Percentiles rank a stretch among this genome's conserved stretches.
phyloP scores from a whole-genome alignment of 139 green algal species.

The Coelastrella sp. region DNA sequence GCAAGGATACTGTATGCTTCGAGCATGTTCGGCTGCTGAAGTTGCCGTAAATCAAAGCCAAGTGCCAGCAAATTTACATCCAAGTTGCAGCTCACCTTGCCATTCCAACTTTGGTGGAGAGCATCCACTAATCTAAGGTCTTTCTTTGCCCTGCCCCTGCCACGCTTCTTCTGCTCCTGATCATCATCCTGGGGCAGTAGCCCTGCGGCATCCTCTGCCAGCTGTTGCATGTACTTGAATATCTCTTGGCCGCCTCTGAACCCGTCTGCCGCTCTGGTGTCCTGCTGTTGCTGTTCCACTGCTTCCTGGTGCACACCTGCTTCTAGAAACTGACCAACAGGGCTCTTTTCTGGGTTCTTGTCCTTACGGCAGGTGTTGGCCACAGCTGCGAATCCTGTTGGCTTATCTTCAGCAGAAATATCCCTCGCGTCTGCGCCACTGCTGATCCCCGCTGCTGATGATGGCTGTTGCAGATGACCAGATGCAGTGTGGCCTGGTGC shows the following conservation, averaged over 20 bases:
- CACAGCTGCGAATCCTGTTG: neutral
- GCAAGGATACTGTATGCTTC: too few species aligned
- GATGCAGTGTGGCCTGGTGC: too few species aligned
- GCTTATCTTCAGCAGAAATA: too few species aligned
- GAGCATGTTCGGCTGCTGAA: too few species aligned
- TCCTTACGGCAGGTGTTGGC: neutral
- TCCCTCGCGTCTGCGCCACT: too few species aligned
- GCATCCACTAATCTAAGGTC: constrained; percentile 37
- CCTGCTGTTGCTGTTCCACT: neutral
- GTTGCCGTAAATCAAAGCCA: too few species aligned
- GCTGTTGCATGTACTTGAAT: constrained; percentile 41
- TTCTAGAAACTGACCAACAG: neutral
- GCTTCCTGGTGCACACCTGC: neutral
- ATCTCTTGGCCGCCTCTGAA: constrained; percentile 17
- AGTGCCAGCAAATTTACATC: too few species aligned
- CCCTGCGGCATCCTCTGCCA: constrained; percentile 36
- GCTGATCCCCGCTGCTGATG: neutral
- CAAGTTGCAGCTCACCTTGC: constrained; percentile 27
- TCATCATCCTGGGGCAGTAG: constrained; percentile 40
- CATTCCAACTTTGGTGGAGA: constrained; percentile 39
- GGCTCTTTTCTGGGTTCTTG: neutral
- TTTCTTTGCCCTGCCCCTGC: constrained; percentile 37
- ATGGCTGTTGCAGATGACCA: too few species aligned
- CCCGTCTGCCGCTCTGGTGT: neutral
- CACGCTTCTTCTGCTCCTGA: constrained; percentile 22